phyloP scores from a whole-genome alignment of 495 filamentous ascomycete genomes.

The Aspergillus leporis region DNA sequence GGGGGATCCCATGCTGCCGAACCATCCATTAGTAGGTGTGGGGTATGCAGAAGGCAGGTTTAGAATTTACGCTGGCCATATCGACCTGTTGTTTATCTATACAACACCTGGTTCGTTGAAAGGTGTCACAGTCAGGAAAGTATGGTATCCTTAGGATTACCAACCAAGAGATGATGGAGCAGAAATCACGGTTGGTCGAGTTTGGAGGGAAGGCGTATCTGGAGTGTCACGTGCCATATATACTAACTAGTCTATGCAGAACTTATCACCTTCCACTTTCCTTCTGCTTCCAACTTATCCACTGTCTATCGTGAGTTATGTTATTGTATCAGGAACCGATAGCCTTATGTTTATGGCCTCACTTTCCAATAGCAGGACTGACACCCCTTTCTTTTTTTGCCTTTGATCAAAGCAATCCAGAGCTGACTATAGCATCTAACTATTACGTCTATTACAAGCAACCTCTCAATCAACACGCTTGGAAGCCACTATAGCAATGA shows the following conservation, averaged over 20 bases:
- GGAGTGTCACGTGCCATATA: conserved; percentile 13
- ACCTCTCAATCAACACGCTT: neutral
- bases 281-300: conserved; percentile 3
- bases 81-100: conserved; percentile 11
- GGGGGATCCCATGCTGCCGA: conserved; percentile 74
- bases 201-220: neutral
- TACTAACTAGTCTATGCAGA: conserved; percentile 6
- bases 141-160: neutral
- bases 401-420: conserved; percentile 11
- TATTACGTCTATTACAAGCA: conserved; percentile 5
- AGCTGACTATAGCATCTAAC: conserved; percentile 4
- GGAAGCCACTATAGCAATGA: conserved; percentile 17
- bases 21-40: conserved; percentile 14
- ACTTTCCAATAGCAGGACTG: neutral
- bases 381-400: conserved; percentile 29
- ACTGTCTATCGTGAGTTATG: neutral
- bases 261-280: neutral
- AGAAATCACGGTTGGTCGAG: neutral
- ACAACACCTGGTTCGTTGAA: neutral
- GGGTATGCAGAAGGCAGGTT: conserved; percentile 12
- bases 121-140: neutral
- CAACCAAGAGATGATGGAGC: neutral
- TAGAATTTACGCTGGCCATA: conserved; percentile 55
- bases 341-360: conserved; percentile 7
- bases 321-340: neutral